These are phyloP conservation scores for Penicillium goetzii DNA, from an alignment of 495 filamentous ascomycete genomes.

Conservation along the genomic window DNA sequence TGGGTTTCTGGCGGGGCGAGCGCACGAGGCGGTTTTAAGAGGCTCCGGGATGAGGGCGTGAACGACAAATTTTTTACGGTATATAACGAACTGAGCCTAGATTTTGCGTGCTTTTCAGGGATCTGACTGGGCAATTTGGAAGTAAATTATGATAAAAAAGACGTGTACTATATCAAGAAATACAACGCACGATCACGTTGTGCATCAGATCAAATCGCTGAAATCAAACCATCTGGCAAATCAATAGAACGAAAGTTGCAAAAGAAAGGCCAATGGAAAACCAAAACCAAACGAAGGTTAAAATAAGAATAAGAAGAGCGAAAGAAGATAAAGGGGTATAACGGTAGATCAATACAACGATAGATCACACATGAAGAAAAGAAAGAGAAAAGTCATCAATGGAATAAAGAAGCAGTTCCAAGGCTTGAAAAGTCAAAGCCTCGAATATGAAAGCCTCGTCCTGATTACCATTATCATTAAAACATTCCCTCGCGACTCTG, in stretches of 20 bases:
- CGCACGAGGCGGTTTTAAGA: conserved; percentile 46
- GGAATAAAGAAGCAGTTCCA: conserved; percentile 4
- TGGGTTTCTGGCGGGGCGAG: conserved; percentile 70
- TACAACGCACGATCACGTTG: neutral
- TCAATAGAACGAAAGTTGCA: neutral
- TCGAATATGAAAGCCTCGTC: conserved; percentile 24
- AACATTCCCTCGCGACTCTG: conserved; percentile 33
- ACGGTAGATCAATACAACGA: conserved; percentile 36
- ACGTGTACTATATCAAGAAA: conserved; percentile 13
- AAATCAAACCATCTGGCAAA: neutral
- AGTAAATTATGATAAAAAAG: conserved; percentile 6
- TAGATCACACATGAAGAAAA: conserved; percentile 22
- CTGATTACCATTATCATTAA: conserved; percentile 50
- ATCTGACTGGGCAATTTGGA: conserved; percentile 2
- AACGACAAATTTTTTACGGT: conserved; percentile 3
- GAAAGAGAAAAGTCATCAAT: conserved; percentile 10
- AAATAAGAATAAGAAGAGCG: conserved; percentile 10
- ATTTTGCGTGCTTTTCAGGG: neutral
- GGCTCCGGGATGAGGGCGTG: neutral
- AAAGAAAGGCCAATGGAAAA: conserved; percentile 10
- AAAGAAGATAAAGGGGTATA: conserved; percentile 34
- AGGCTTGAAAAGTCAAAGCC: conserved; percentile 5
- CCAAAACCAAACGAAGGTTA: neutral
- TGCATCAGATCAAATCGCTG: conserved; percentile 1
- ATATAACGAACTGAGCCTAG: conserved; percentile 7